phyloP scores from a whole-genome alignment of 2,329 filamentous ascomycete genomes.

The Xylaria hypoxylon region DNA sequence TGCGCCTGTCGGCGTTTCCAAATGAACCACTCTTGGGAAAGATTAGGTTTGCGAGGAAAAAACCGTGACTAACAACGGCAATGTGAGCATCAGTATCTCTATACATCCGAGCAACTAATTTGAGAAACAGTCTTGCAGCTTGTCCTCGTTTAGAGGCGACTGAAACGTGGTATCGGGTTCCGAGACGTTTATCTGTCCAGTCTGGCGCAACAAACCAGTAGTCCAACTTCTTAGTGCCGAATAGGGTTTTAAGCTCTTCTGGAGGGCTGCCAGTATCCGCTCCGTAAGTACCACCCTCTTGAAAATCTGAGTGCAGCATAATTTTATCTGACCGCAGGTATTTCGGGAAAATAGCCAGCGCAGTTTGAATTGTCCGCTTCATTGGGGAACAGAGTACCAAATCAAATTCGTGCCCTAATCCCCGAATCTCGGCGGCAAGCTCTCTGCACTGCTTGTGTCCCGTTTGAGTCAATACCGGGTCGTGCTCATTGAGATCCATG shows the following conservation, averaged over 20 bases:
- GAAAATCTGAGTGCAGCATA: constrained; percentile 1
- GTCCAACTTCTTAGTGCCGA: not conserved
- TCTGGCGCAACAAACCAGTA: not conserved
- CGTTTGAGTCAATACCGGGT: not conserved
- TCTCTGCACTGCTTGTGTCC: constrained; percentile 3
- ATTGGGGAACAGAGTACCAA: constrained; percentile 23
- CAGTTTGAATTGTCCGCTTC: constrained; percentile 27
- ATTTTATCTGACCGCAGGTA: not conserved
- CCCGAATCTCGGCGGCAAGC: constrained; percentile 9
- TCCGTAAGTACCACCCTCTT: not conserved
- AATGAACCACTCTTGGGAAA: rapidly evolving
- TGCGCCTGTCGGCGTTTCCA: constrained; percentile 10
- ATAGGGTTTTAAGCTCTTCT: not conserved
- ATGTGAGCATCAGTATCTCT: constrained; percentile 13
- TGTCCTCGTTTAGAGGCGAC: not conserved
- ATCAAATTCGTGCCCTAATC: not conserved
- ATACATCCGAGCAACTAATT: not conserved
- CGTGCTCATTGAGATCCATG: not conserved
- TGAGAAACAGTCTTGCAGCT: not conserved
- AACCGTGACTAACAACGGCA: not conserved
- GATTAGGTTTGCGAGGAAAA: not conserved
- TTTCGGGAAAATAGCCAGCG: not conserved
- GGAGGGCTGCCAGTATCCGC: not conserved
- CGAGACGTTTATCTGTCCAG: not conserved
- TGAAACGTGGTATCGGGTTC: not conserved